phyloP scores from a whole-genome alignment of 257 asterid species.

The Solanum sparsipilum region DNA sequence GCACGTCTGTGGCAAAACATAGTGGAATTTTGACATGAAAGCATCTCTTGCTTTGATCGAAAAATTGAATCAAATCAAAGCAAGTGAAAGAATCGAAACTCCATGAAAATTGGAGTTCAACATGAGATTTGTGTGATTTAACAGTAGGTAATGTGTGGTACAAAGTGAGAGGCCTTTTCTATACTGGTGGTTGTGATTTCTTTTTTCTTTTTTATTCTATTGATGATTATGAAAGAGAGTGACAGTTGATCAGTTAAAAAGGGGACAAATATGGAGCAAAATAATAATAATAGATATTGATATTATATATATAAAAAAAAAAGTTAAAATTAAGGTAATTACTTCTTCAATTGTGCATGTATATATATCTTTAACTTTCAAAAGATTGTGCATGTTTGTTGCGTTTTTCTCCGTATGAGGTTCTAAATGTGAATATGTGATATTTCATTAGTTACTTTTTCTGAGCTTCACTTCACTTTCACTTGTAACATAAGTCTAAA shows the following conservation, averaged over 20 bases:
- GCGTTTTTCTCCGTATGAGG: no score
- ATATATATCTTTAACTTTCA: no score
- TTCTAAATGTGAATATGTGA: no score
- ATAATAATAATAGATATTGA: neutral
- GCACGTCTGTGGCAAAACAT: conserved; percentile 35
- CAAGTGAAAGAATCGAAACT: neutral
- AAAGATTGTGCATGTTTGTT: no score
- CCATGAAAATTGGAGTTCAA: neutral
- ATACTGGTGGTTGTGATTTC: neutral
- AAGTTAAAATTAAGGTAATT: neutral
- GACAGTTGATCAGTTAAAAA: neutral
- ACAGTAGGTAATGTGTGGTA: conserved; percentile 2
- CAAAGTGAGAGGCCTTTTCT: neutral
- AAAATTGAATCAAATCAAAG: neutral
- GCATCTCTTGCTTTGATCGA: conserved; percentile 15
- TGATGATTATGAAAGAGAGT: neutral
- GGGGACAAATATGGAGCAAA: neutral
- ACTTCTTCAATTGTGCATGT: neutral
- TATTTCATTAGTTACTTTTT: no score
- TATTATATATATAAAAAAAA: neutral
- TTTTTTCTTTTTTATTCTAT: neutral
- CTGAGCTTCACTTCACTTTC: no score
- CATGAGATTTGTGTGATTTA: neutral
- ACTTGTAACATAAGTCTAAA: neutral
- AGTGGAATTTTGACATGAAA: conserved; percentile 34